Evolutionary conservation across 768 basidiomycete species (phyloP).

Genomic region (Albatrellus ellisii): DNA sequence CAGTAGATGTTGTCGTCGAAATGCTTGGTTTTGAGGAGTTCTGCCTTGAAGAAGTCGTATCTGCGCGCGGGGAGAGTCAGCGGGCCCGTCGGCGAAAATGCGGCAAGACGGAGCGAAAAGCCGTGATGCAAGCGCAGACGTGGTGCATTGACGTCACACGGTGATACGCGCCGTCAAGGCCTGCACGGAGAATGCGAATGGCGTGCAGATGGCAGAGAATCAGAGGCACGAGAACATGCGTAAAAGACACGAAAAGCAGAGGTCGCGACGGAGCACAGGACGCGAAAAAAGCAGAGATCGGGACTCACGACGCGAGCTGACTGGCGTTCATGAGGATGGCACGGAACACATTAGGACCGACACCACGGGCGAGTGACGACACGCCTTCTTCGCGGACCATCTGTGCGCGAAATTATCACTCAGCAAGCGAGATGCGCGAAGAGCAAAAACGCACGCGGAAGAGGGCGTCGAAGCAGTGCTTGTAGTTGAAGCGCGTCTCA

Average conservation of each 20-base stretch:
- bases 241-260: too few relatives aligned
- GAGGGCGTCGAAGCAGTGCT: constrained; percentile 79
- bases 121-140: too few relatives aligned
- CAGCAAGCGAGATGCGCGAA: constrained; percentile 2
- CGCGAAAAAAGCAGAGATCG: neutral
- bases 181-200: too few relatives aligned
- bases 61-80: constrained; percentile 21
- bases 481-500: constrained; percentile 84
- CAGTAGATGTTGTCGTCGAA: constrained; percentile 74
- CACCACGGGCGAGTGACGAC: constrained; percentile 63
- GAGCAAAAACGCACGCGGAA: constrained; percentile 46
- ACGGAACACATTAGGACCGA: constrained; percentile 77
- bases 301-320: constrained; percentile 75
- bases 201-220: too few relatives aligned
- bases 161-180: too few relatives aligned
- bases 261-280: too few relatives aligned
- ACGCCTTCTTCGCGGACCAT: constrained; percentile 83
- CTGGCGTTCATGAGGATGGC: constrained; percentile 85
- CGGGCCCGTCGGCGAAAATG: neutral
- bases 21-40: constrained; percentile 55
- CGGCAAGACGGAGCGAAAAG: neutral
- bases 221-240: too few relatives aligned
- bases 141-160: too few relatives aligned
- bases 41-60: constrained; percentile 87
- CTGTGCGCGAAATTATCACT: constrained; percentile 21